A percentile compares a stretch with the other conserved stretches of the same genome.
Conservation (phyloP, 805 yeast species). For the Clavispora santaluciae region DNA sequence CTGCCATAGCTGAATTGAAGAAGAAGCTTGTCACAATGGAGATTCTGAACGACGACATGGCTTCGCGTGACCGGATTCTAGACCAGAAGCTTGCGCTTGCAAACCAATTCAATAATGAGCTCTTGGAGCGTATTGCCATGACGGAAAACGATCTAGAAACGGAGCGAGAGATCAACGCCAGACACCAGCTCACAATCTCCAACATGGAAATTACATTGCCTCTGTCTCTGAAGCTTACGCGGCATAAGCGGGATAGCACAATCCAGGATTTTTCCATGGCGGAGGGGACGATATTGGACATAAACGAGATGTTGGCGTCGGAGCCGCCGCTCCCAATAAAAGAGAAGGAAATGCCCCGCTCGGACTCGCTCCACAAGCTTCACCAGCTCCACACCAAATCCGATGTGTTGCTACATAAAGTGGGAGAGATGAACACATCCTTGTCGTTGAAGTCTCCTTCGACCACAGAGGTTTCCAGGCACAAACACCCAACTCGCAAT, state of each 20-base stretch:
- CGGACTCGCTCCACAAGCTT: slow-evolving; percentile 27
- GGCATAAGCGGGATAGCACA: slow-evolving; percentile 8
- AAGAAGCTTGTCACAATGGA: slow-evolving; percentile 36
- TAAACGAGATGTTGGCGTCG: slow-evolving; percentile 16
- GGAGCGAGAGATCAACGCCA: slow-evolving; percentile 13
- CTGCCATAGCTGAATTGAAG: slow-evolving; percentile 20
- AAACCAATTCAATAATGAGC: slow-evolving; percentile 37
- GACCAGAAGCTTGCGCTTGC: slow-evolving; percentile 29
- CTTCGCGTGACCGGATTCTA: slow-evolving; percentile 32
- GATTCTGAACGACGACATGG: slow-evolving; percentile 39
- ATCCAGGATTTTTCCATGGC: slow-evolving; percentile 12
- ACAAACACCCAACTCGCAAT: neutral
- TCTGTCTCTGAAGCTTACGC: neutral
- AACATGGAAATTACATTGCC: slow-evolving; percentile 7
- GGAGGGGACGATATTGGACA: slow-evolving; percentile 14
- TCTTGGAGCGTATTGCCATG: slow-evolving; percentile 38
- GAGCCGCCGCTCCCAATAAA: slow-evolving; percentile 8
- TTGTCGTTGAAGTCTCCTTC: slow-evolving; percentile 6
- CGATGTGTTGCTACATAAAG: slow-evolving; percentile 11
- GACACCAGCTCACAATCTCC: slow-evolving; percentile 10
- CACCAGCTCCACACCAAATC: slow-evolving; percentile 26
- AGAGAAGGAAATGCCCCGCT: slow-evolving; percentile 11
- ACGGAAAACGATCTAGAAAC: slow-evolving; percentile 35
- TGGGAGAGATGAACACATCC: slow-evolving; percentile 12
- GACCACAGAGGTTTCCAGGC: slow-evolving; percentile 4